Evolutionary conservation across 2,329 filamentous ascomycete genomes (phyloP), one percentile per base, ranked within the genome.

Genomic region (Sphaerulina musiva): DNA sequence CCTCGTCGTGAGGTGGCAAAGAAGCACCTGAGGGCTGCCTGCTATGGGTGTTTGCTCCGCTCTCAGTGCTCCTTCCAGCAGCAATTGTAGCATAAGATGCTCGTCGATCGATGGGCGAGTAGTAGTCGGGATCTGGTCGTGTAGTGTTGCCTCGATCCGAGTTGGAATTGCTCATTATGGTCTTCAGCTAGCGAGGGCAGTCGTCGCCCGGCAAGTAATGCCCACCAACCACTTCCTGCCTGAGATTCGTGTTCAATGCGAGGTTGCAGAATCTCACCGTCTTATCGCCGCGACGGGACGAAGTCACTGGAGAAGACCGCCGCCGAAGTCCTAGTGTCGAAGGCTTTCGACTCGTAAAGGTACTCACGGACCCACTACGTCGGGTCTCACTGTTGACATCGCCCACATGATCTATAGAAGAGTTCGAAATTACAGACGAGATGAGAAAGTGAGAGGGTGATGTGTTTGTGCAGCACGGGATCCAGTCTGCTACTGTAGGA

Each of bases 31-130:
- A 29, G 10, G 14, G 48, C 14, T 51, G 39, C 31, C 48, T 45
- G 41, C 39, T 29, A 29, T 29, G 48, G n/a, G 41, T 8, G 4
- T 38, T 38, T 8, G 39, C 34, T 6, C 45, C 26, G n/a, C 12
- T 40, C 11, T 29, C 40, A 8, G 31, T 45, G 51, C 38, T 56
- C 80, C 80, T 50, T 79, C 78, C 54, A 34, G 51, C 45, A 20
- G 80, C 76, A 55, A 83, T 80, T 26, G 80, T 82, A 62, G 81
- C 80, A 71, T 83, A 83, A 48, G 82, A 84, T 41, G 78, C 79
- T 60, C 80, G 74, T 66, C 80, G 76, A 62, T 62, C 64, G 62
- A 46, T 48, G 32, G 47, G 29, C 36, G 54, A 59, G 50, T 66
- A 59, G 47, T 68, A 61, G 63, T 68, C 69, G 48, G 67, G 54